phyloP scores from a whole-genome alignment of 148 eudicot genomes.

The Spergularia marina region DNA sequence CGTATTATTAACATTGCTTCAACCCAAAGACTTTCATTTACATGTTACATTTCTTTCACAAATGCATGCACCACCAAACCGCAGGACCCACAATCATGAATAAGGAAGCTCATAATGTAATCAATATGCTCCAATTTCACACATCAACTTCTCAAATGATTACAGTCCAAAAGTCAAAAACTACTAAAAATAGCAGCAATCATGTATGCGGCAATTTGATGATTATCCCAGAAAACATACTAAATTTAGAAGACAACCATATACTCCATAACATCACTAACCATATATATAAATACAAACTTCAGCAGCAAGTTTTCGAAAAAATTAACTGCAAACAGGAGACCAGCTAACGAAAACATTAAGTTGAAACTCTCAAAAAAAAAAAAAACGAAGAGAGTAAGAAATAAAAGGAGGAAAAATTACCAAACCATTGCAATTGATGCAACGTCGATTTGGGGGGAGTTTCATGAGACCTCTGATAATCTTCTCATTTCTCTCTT shows the following conservation, averaged over 20 bases:
- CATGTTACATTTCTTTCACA: neutral
- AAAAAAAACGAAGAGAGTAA: neutral
- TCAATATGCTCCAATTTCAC: neutral
- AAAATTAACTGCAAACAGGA: neutral
- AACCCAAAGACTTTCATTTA: neutral
- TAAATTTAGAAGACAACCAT: neutral
- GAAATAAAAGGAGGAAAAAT: neutral
- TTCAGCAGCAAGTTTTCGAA: neutral
- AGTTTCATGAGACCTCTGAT: slow-evolving; percentile 92
- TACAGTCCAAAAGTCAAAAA: neutral
- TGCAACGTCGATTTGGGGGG: slow-evolving; percentile 89
- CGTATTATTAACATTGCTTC: neutral
- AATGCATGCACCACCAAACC: slow-evolving; percentile 11
- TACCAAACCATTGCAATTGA: slow-evolving; percentile 88
- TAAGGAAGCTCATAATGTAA: neutral
- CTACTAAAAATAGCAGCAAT: neutral
- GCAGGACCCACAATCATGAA: slow-evolving; percentile 8
- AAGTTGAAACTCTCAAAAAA: neutral
- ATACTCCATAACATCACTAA: neutral
- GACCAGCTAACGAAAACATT: neutral
- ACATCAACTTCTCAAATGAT: neutral
- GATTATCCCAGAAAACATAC: neutral
- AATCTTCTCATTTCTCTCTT: slow-evolving; percentile 84
- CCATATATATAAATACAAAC: no score
- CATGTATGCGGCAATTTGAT: neutral